Evolutionary conservation across 2,329 filamentous ascomycete species (phyloP), one percentile per base, ranked within the genome.

Genomic region (Epichloe brachyelytri): DNA sequence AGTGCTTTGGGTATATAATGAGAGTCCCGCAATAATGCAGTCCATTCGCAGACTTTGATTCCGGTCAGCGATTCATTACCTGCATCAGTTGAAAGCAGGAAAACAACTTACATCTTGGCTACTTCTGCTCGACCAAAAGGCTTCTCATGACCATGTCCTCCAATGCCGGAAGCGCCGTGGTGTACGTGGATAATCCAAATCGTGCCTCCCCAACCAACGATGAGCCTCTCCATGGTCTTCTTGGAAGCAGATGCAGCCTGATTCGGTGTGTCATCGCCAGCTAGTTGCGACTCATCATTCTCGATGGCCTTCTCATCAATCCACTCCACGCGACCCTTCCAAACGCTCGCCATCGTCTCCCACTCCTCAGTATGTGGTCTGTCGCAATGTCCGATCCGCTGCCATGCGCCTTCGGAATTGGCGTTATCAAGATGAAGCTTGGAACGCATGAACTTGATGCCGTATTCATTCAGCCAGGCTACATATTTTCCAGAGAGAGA

Each of bases 361-460:
- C 93, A 97, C 51, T 85, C 83, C 8, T 85, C 82, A 5, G 85
- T 86, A 60, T 88, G 86, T 2, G 93, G 93, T 43, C 89, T 80
- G 62, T 95, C 89, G 54, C 95, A 84, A 63, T 97, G 91, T 22
- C 88, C 90, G 55, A 98, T 88, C 10, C 91, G 79, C 66, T 93
- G 95, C 94, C 94, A 98, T 2, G 90, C 88, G 57, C 85, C 83
- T 15, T 96, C 90, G 2, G 77, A 71, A 61, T 95, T 85, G 12
- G 77, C 76, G 55, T 74, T 82, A 5, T 94, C 88, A 5, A 96
- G 75, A 58, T 90, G 81, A 19, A 94, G 63, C 63, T 93, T 88
- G 4, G 88, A 88, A 38, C 93, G 81, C 90, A 97, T 97, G 54
- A 98, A 93, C 65, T 96, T 96, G 64, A 97, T 94, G 4, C 93